Base-by-base conservation (phyloP, 2,329 filamentous ascomycete species). In the Ambrosiella beaveri region DNA sequence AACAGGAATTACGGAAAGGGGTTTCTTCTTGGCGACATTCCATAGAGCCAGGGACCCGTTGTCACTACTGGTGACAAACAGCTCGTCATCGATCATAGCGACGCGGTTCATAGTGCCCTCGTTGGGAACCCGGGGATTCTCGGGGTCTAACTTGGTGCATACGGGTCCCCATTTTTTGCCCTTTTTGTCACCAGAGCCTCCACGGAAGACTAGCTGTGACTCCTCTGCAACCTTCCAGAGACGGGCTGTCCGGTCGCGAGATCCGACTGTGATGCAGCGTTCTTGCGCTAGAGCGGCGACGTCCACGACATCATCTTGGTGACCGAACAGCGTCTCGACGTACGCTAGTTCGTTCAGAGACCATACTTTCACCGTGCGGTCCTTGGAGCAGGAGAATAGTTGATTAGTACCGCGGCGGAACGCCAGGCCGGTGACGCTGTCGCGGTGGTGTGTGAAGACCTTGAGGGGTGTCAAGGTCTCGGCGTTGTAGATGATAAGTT, bases 161-260 rank as follows among this genome's bases (percentile, higher is more conserved):
- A 19, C 35, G n/a, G 13, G 35, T 1, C 38, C 17, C 13, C 19
- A 53, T 19, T 49, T 56, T 35, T 60, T 60, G 15, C 9, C 50
- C 64, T 79, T 80, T 64, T 77, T 79, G 62, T 77, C 75, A 35
- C 76, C 74, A 47, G 82, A 85, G 62, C 89, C 88, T 59, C 90
- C 91, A 53, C 91, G 84, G 71, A 97, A 98, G 1, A 97, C 90
- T 6, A 98, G 79, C 68, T 98, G 93, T 1, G 86, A 88, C 72
- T 98, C 91, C 65, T 98, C 93, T 3, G 88, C 82, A 1, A 98
- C 90, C 70, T 96, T 96, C 93, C 93, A 98, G 64, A 95, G 72
- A 60, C 93, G 79, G 44, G 91, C 93, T 1, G 90, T 96, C 59
- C 91, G 83, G 69, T 98, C 93, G 63, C 93, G 79, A 5, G 88